Conservation (phyloP, 352 stramenopile species). For the Globisporangium parvum region DNA sequence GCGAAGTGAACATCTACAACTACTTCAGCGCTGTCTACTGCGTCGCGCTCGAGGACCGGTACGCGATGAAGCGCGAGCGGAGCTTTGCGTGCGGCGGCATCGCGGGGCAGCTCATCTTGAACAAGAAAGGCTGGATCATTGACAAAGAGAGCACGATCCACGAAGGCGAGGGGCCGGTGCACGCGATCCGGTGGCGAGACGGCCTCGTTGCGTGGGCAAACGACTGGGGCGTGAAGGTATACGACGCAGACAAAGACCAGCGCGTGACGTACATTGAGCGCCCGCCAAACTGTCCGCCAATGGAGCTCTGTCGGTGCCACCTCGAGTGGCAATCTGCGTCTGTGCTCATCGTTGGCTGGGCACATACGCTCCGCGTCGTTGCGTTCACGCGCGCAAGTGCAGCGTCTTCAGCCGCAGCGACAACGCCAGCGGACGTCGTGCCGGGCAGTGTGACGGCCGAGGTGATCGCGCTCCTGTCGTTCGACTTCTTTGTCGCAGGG, state of each 20-base stretch:
- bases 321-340: constrained; percentile 62
- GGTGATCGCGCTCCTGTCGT: constrained; percentile 65
- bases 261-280: constrained; percentile 82
- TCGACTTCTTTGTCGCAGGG: constrained; percentile 80
- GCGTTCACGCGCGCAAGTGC: constrained; percentile 51
- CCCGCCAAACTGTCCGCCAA: constrained; percentile 66
- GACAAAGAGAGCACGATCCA: constrained; percentile 83
- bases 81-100: constrained; percentile 80
- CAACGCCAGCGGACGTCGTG: constrained; percentile 18
- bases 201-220: constrained; percentile 80
- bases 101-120: constrained; percentile 73
- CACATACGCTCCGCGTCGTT: constrained; percentile 69
- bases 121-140: constrained; percentile 86
- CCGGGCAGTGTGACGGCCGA: constrained; percentile 45
- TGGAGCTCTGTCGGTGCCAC: constrained; percentile 80
- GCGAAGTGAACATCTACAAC: constrained; percentile 88
- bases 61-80: constrained; percentile 75
- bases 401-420: constrained; percentile 27
- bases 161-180: constrained; percentile 75
- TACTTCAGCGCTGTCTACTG: constrained; percentile 83
- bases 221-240: constrained; percentile 85
- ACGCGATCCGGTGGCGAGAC: constrained; percentile 76
- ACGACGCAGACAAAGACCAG: constrained; percentile 65
- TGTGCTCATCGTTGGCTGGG: constrained; percentile 70
- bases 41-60: constrained; percentile 71